These are phyloP conservation scores for Heliamphora exappendiculata DNA, from an alignment of 148 eudicot species.

Conservation along the genomic window DNA sequence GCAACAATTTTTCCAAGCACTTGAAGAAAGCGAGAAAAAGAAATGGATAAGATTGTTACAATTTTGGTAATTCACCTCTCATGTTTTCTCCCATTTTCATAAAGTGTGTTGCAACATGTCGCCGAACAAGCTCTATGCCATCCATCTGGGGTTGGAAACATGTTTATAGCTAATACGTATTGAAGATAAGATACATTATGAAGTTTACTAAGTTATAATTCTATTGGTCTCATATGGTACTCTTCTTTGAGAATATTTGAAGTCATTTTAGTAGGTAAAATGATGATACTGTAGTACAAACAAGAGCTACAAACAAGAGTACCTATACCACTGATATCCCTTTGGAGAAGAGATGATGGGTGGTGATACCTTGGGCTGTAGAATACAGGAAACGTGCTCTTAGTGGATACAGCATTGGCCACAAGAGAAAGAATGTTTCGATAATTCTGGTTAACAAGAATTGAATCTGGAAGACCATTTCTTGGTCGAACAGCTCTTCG, in stretches of 20 bases:
- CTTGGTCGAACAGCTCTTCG: conserved; percentile 77
- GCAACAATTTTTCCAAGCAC: neutral
- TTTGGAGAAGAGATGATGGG: neutral
- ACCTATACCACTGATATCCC: neutral
- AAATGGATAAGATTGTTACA: neutral
- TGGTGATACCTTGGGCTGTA: conserved; percentile 70
- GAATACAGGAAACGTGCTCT: conserved; percentile 52
- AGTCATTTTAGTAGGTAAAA: neutral
- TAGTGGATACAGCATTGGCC: conserved; percentile 60
- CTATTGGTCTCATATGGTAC: neutral
- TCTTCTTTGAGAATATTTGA: neutral
- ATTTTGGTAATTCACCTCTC: neutral
- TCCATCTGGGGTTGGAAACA: neutral
- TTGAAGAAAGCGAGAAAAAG: neutral
- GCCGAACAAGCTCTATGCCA: conserved; percentile 1
- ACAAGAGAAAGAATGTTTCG: conserved; percentile 52
- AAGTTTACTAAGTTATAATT: neutral
- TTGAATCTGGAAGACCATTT: conserved; percentile 61
- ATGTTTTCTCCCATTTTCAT: neutral
- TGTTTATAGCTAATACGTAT: neutral
- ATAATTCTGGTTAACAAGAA: conserved; percentile 46
- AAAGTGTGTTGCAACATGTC: neutral
- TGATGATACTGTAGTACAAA: neutral
- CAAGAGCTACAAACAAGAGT: neutral
- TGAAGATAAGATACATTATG: neutral